phyloP scores from a whole-genome alignment of 257 asterid species.

The Salvia splendens region DNA sequence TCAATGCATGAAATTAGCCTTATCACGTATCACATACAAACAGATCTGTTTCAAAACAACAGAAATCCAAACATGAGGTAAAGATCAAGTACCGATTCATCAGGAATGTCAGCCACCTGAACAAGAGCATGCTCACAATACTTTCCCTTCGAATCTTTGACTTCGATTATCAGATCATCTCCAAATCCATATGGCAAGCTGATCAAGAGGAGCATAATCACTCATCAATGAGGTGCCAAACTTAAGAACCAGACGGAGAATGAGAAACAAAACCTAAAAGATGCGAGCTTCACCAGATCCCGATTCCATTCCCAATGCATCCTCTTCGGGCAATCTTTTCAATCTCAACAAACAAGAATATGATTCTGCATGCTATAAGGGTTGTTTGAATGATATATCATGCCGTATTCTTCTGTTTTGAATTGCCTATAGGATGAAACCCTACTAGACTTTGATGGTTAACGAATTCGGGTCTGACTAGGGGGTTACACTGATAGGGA shows the following conservation, averaged over 20 bases:
- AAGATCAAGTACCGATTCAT: not conserved
- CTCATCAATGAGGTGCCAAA: constrained; percentile 7
- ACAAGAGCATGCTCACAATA: too few relatives aligned
- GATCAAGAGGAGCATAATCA: constrained; percentile 21
- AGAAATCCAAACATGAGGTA: constrained; percentile 13
- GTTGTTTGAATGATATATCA: too few relatives aligned
- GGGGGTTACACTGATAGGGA: too few relatives aligned
- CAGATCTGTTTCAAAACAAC: not conserved
- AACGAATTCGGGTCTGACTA: too few relatives aligned
- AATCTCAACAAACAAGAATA: constrained; percentile 79
- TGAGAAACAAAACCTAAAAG: constrained; percentile 59
- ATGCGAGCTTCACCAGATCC: constrained; percentile 94
- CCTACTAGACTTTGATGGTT: too few relatives aligned
- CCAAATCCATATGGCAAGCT: constrained; percentile 30
- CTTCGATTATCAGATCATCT: too few relatives aligned
- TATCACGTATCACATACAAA: too few relatives aligned
- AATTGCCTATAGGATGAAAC: too few relatives aligned
- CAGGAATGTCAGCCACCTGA: too few relatives aligned
- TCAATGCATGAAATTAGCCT: too few relatives aligned
- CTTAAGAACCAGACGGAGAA: constrained; percentile 10
- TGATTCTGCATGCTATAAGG: constrained; percentile 81
- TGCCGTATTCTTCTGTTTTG: too few relatives aligned
- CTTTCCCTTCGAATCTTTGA: too few relatives aligned
- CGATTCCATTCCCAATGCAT: constrained; percentile 83
- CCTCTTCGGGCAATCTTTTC: constrained; percentile 83